A percentile compares a stretch with the other conserved stretches of the same genome.
Conservation (phyloP, 192 early-diverging fungal species). For the Coemansia interrupta region DNA sequence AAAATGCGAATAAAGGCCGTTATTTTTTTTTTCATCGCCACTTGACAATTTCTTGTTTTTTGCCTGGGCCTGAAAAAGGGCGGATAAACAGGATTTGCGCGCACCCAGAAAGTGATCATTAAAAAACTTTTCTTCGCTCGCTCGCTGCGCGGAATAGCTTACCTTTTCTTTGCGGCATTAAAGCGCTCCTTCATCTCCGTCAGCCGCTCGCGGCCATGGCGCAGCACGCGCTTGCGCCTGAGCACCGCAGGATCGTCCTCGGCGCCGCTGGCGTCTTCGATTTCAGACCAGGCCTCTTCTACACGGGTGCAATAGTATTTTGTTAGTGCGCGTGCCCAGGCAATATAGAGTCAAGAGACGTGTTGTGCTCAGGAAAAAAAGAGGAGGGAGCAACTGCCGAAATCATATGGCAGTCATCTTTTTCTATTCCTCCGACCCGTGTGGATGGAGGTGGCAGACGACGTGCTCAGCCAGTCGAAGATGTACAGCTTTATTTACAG, state of each 20-base stretch:
- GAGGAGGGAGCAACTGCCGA: no score
- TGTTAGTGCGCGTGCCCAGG: background rate
- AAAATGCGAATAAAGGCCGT: background rate
- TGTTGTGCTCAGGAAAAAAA: background rate
- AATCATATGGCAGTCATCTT: no score
- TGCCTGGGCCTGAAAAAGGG: background rate
- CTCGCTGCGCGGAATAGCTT: conserved; percentile 2
- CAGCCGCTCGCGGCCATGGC: conserved; percentile 44
- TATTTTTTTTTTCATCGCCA: background rate
- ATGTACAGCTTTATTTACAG: no score
- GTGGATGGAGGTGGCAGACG: no score
- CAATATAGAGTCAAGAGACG: conserved; percentile 1
- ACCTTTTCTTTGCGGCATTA: conserved; percentile 31
- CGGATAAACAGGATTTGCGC: background rate
- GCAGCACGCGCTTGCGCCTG: conserved; percentile 44
- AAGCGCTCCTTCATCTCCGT: conserved; percentile 42
- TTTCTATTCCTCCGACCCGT: no score
- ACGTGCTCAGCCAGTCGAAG: no score
- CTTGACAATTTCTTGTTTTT: background rate
- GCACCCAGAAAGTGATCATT: background rate
- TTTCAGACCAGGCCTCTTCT: conserved; percentile 50
- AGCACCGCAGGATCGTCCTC: conserved; percentile 29
- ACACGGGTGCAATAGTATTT: background rate
- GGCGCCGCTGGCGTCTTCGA: conserved; percentile 44
- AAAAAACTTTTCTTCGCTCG: background rate